Percentiles rank a stretch among this genome's conserved stretches.
phyloP scores from a whole-genome alignment of 2,329 filamentous ascomycete genomes.

The Penicillium griseofulvum region DNA sequence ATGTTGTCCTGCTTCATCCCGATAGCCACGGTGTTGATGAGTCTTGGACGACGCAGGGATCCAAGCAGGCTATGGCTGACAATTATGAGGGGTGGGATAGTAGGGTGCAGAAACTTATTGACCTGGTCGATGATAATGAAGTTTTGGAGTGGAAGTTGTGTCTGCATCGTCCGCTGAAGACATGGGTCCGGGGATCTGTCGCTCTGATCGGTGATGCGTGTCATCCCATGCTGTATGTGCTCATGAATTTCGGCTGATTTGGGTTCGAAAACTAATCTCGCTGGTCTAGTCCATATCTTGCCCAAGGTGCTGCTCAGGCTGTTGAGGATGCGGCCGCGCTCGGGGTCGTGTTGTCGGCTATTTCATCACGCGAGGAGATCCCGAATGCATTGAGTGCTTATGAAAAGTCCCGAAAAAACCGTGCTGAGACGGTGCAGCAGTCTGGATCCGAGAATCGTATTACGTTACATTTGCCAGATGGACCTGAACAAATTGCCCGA shows the following conservation, averaged over 20 bases:
- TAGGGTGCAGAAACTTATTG: conserved; percentile 57
- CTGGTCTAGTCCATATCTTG: conserved; percentile 32
- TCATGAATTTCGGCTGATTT: background rate
- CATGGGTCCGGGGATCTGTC: conserved; percentile 36
- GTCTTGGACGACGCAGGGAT: conserved; percentile 63
- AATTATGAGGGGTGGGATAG: conserved; percentile 63
- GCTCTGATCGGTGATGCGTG: conserved; percentile 44
- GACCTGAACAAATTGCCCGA: conserved; percentile 40
- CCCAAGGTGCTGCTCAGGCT: conserved; percentile 49
- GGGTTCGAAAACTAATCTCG: conserved; percentile 5
- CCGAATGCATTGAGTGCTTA: conserved; percentile 38
- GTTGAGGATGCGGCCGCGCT: conserved; percentile 44
- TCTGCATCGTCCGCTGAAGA: conserved; percentile 32
- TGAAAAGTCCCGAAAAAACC: conserved; percentile 38
- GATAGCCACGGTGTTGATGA: conserved; percentile 60
- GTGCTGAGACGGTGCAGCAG: conserved; percentile 40
- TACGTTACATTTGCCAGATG: conserved; percentile 40
- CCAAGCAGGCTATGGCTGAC: conserved; percentile 60
- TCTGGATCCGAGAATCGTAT: conserved; percentile 37
- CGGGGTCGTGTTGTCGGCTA: conserved; percentile 33
- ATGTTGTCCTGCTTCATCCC: conserved; percentile 62
- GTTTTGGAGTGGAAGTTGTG: conserved; percentile 42
- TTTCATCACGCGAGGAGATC: conserved; percentile 33
- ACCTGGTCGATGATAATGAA: conserved; percentile 57
- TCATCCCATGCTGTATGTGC: conserved; percentile 46